Evolutionary conservation across 257 asterid genomes (phyloP).

Genomic region (Anisodus acutangulus): DNA sequence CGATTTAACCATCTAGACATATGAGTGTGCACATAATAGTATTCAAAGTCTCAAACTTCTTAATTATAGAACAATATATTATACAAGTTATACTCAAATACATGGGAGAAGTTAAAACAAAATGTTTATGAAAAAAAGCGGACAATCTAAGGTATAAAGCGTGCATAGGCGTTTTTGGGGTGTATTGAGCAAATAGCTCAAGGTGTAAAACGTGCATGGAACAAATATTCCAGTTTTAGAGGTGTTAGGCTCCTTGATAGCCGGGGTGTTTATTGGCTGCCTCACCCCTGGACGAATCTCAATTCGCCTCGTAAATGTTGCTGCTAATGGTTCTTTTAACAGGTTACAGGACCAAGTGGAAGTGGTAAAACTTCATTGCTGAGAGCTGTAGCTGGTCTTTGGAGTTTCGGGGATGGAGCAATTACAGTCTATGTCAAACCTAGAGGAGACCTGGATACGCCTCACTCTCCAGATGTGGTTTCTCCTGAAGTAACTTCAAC

Average conservation of each 20-base stretch:
- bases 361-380: constrained; percentile 90
- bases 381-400: constrained; percentile 89
- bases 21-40: constrained; percentile 3
- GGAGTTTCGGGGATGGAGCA: constrained; percentile 82
- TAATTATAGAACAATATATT: neutral
- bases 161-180: neutral
- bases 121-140: neutral
- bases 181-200: neutral
- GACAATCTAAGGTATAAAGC: neutral
- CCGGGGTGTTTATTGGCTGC: neutral
- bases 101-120: neutral
- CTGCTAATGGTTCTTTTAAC: constrained; percentile 48
- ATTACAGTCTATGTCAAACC: constrained; percentile 57
- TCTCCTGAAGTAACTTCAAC: constrained; percentile 38
- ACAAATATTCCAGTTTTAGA: constrained; percentile 11
- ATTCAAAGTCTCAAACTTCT: constrained; percentile 4
- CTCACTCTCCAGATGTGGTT: constrained; percentile 39
- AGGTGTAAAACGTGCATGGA: constrained; percentile 15
- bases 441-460: constrained; percentile 38
- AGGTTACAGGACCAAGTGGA: constrained; percentile 97
- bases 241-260: neutral
- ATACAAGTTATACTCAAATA: neutral
- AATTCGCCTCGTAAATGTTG: neutral
- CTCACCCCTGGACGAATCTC: constrained; percentile 12
- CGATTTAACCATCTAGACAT: neutral